Base-by-base conservation (phyloP, 331 rosid species). In the Ulmus americana region DNA sequence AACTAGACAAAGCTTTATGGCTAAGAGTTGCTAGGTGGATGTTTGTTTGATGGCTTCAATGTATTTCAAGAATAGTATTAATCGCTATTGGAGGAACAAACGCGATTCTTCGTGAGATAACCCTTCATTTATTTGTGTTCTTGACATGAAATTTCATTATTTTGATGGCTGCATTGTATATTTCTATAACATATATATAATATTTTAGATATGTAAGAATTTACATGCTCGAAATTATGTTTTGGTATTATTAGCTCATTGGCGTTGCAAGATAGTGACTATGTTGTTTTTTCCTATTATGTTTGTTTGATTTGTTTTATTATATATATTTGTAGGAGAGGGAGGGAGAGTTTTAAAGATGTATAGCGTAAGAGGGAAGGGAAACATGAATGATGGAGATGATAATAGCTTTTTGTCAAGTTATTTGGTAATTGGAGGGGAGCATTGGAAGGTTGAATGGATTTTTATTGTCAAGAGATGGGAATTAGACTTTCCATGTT, bases 21-120 rank as follows among this genome's bases (percentile, higher is more conserved):
- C 84, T 81, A 65, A 79, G 67, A 81, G 62, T 78, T 55, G 74
- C 74, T 73, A 73, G 80, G 82, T 72, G 14, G 94, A 92, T 76
- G 86, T 88, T 73, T 88, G 96, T 39, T 72, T 92, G 79, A 68
- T 92, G 96, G 96, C 98, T 39, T 79, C 96, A 0, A 85, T 92
- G 44, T 85, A 79, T 73, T 89, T 92, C 72, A 92, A 92, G 78
- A 92, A 92, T 46, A 83, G 87, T 61, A 64, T 92, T 44, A 86
- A 82, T 67, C 87, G 98, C n/a, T 82, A 92, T 73, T 88, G 98
- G 98, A 87, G 98, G 68, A 76, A 64, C 62, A 82, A 83, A 62
- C 95, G 85, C 13, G 83, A 83, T 66, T 86, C 94, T 3, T 62
- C 70, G 90, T 87, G 63, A 78, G 83, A 13, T 42, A 15, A 15